Evolutionary conservation across 2,329 filamentous ascomycete genomes (phyloP), one percentile per base, ranked within the genome.

Genomic region (Pestalotiopsis sp.): DNA sequence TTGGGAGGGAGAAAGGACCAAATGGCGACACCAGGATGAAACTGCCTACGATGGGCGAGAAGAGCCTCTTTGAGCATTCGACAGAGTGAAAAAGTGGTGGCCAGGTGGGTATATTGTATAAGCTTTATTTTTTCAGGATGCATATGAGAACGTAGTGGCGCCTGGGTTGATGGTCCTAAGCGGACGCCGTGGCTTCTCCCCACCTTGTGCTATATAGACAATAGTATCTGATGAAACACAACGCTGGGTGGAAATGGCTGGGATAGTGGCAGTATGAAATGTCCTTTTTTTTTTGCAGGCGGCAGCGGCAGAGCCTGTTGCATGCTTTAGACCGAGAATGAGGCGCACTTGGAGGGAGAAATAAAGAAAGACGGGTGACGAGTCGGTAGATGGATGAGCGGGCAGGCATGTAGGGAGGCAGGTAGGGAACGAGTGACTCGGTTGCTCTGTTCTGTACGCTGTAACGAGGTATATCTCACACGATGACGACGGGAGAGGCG

Each of bases 181-280:
- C 20, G 59, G 59, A 39, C 27, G 59, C 59, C 59, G 59, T 62
- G 59, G 59, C 59, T 62, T 13, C 59, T 62, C 17, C 59, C 59
- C 59, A 36, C 27, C 14, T 39, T 36, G 59, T 27, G 36, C 45
- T 52, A 52, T 52, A 23, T 52, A 52, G 20, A n/a, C 45, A 52
- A 52, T 52, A 52, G 45, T 20, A 52, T 52, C 45, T 52, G 45
- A 52, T 52, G 45, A 52, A 52, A 52, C 45, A 52, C 45, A 52
- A 20, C 45, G 45, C 20, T 59, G 57, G 14, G 57, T 27, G 27
- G 11, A 12, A 59, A 59, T 59, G 57, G 57, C 57, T 59, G 57
- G 57, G 45, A n/a, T 52, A 52, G 45, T 20, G 11, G 45, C 14
- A 52, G 45, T n/a, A 52, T 3, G 45, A 52, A 23, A 23, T n/a